phyloP scores from a whole-genome alignment of 2,329 filamentous ascomycete genomes.

The Colletotrichum sidae region DNA sequence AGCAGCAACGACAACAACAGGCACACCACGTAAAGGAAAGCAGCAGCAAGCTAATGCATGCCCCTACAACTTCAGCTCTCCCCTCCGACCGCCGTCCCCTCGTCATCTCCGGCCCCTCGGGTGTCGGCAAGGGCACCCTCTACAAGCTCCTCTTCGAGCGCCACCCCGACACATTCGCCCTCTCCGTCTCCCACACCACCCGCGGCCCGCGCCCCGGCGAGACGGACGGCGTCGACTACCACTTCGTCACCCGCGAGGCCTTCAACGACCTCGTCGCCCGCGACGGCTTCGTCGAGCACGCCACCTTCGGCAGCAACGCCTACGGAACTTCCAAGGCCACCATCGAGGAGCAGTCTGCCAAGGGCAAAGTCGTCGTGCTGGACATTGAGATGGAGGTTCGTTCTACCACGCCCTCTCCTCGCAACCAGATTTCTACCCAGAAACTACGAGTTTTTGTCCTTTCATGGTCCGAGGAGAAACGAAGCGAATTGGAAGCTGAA shows the following conservation, averaged over 20 bases:
- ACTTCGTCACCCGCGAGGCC: slow-evolving; percentile 75
- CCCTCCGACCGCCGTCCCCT: slow-evolving; percentile 71
- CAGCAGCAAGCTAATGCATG: slow-evolving; percentile 10
- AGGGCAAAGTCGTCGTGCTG: slow-evolving; percentile 81
- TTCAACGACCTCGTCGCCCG: slow-evolving; percentile 77
- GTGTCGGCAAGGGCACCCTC: slow-evolving; percentile 85
- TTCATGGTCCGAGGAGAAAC: too few relatives aligned
- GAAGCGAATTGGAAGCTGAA: too few relatives aligned
- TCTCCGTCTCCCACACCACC: slow-evolving; percentile 82
- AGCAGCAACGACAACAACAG: too few relatives aligned
- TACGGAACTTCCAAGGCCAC: slow-evolving; percentile 89
- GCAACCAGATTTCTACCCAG: too few relatives aligned
- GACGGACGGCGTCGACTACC: slow-evolving; percentile 81
- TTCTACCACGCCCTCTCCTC: slow-evolving; percentile 1
- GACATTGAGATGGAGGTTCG: slow-evolving; percentile 96
- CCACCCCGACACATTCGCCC: slow-evolving; percentile 63
- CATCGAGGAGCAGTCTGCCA: slow-evolving; percentile 78
- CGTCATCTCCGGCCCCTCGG: slow-evolving; percentile 83
- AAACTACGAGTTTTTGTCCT: too few relatives aligned
- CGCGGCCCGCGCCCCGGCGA: slow-evolving; percentile 81
- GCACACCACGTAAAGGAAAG: slow-evolving; percentile 20
- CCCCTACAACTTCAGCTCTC: slow-evolving; percentile 33
- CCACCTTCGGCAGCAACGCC: slow-evolving; percentile 84
- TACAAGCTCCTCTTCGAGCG: slow-evolving; percentile 75
- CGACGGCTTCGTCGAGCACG: slow-evolving; percentile 85